Conservation (phyloP, 1,284 basidiomycete genomes). For the Sporisorium iseilematis-ciliati region DNA sequence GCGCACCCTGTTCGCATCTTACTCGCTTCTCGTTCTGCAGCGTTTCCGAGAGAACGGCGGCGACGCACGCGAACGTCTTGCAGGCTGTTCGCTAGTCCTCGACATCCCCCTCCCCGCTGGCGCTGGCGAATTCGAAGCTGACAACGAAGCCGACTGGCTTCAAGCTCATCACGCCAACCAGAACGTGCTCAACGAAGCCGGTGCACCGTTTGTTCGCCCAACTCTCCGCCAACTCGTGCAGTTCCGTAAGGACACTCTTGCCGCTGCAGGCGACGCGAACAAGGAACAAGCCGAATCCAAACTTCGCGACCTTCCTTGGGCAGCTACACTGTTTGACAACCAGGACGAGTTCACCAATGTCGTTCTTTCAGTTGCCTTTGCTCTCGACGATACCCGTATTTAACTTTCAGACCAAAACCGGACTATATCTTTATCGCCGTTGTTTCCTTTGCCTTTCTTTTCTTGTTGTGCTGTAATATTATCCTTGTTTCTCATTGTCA, state of each 20-base stretch:
- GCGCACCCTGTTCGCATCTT: conserved; percentile 58
- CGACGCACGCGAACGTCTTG: conserved; percentile 40
- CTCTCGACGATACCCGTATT: conserved; percentile 50
- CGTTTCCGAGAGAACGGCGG: conserved; percentile 55
- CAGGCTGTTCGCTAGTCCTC: conserved; percentile 53
- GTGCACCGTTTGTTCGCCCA: conserved; percentile 18
- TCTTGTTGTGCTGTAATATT: neutral
- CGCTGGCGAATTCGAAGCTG: conserved; percentile 61
- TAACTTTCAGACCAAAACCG: conserved; percentile 6
- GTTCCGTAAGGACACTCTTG: conserved; percentile 30
- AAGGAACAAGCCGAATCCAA: conserved; percentile 27
- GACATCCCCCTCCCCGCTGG: conserved; percentile 56
- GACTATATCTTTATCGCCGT: conserved; percentile 10
- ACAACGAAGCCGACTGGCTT: conserved; percentile 51
- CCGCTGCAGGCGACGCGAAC: neutral
- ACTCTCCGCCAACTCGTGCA: conserved; percentile 52
- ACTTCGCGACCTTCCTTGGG: conserved; percentile 39
- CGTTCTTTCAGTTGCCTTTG: conserved; percentile 57
- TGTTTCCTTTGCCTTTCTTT: neutral
- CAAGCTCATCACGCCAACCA: conserved; percentile 29
- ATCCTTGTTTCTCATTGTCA: no score
- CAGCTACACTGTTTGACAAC: conserved; percentile 41
- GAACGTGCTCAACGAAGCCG: conserved; percentile 30
- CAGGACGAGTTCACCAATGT: conserved; percentile 62
- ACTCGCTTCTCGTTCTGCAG: conserved; percentile 60